Conservation (phyloP, 1,284 basidiomycete genomes). For the Ustilago sp. region DNA sequence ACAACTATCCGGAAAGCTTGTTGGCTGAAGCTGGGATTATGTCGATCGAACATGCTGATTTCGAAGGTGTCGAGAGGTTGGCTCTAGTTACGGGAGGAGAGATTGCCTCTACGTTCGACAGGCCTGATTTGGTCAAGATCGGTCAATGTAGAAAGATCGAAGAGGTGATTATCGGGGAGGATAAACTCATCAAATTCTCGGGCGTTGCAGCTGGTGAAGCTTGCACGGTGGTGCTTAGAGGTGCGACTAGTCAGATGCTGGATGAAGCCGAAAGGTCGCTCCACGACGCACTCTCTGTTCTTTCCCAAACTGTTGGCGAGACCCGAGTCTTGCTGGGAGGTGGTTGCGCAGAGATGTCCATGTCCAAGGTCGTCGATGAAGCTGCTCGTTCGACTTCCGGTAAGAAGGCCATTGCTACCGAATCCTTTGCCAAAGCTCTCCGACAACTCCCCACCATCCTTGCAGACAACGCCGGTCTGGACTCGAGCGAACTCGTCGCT, state of each 20-base stretch:
- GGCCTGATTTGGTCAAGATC: constrained; percentile 91
- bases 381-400: constrained; percentile 85
- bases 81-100: constrained; percentile 98
- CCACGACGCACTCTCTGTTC: constrained; percentile 95
- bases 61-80: constrained; percentile 96
- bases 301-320: constrained; percentile 98
- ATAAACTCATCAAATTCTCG: constrained; percentile 98
- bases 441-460: constrained; percentile 90
- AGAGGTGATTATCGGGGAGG: constrained; percentile 99
- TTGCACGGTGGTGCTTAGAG: constrained; percentile 97
- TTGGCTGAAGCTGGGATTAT: constrained; percentile 93
- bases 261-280: constrained; percentile 98
- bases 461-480: constrained; percentile 97
- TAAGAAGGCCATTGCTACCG: constrained; percentile 95
- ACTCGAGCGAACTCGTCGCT: constrained; percentile 94
- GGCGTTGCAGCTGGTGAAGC: constrained; percentile 97
- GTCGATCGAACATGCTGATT: constrained; percentile 98
- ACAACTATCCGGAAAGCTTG: constrained; percentile 98
- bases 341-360: constrained; percentile 97
- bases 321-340: constrained; percentile 93
- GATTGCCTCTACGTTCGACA: constrained; percentile 94
- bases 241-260: constrained; percentile 97
- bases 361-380: constrained; percentile 94
- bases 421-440: constrained; percentile 88
- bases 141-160: constrained; percentile 95